These are phyloP conservation scores for Aspergillus sp. DNA, from an alignment of 2,329 filamentous ascomycete genomes.

Conservation along the genomic window DNA sequence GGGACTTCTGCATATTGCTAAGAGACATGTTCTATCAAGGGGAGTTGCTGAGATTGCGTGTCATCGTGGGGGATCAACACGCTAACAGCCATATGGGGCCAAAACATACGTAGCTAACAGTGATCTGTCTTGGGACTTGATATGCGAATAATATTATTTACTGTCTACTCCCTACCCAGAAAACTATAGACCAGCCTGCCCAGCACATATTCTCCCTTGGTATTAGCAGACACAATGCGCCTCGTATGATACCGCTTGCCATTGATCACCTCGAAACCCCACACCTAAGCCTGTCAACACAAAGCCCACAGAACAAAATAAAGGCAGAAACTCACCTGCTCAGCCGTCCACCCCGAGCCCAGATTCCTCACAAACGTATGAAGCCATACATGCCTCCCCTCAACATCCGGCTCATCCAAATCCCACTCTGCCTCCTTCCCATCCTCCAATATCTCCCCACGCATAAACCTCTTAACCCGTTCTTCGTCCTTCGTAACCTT, in stretches of 20 bases:
- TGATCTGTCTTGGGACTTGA: too few species aligned
- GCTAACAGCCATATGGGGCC: too few species aligned
- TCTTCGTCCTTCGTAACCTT: background rate
- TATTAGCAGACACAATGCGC: background rate
- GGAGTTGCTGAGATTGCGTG: too few species aligned
- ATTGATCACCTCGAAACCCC: conserved; percentile 3
- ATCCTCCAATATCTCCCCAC: background rate
- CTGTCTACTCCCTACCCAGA: background rate
- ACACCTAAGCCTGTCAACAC: too few species aligned
- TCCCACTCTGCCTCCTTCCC: background rate
- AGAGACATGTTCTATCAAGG: too few species aligned
- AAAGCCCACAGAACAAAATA: too few species aligned
- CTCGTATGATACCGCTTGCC: conserved; percentile 1
- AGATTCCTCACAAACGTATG: background rate
- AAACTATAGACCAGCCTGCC: background rate
- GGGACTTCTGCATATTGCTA: too few species aligned
- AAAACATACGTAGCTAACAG: too few species aligned
- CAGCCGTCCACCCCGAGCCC: background rate
- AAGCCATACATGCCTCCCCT: background rate
- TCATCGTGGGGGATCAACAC: too few species aligned
- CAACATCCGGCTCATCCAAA: background rate
- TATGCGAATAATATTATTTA: background rate
- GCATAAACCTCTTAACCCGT: background rate
- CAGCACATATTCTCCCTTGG: background rate
- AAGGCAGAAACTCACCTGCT: conserved; percentile 4